Base-by-base conservation (phyloP, 176 grass and related monocot species). In the Carex myosuroides region DNA sequence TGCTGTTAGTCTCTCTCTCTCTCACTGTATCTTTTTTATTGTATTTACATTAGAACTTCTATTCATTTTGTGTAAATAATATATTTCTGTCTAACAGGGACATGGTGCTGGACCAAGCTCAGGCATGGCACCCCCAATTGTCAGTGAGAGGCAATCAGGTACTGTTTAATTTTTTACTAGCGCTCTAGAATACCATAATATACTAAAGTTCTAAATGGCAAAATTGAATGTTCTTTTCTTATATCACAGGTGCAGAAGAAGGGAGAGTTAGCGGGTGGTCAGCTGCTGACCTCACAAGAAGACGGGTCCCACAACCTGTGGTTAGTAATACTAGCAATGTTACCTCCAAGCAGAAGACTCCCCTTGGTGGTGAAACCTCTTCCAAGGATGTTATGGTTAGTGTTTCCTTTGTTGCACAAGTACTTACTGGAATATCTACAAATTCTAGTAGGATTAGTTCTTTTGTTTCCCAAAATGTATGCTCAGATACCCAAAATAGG, bases 141-240 rank as follows among this genome's bases (percentile, higher is more conserved):
- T 81, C 87, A 99, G 93, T 77, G 93, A 96, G 55, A 95, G 84
- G 59, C 97, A 94, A 82, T 92, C 97, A 84, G 93, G 97, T 99
- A 75, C 44, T 52, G 13, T 9, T 22, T 76, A 67, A 21, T 9
- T 37, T 83, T 21, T 32, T 53, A 60, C 5, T 78, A 35, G 18
- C 13, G 35, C 61, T 39, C 39, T 80, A 77, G 41, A 8, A 14
- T 80, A 85, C 60, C 54, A 58, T 55, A 32, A 26, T 71, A 66
- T 9, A 60, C 62, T 0, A 1, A 60, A 33, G 20, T 82, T 82
- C 0, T 48, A 66, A 66, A 82, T 14, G 8, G 30, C 17, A 82
- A 22, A 29, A 21, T 13, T 52, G 6, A 64, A 44, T 82, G 12
- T 46, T 21, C 4, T 62, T 64, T 48, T 82, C 22, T 64, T 46